A percentile compares a stretch with the other conserved stretches of the same genome.
Conservation (phyloP, 2,329 filamentous ascomycete genomes). For the Stagonosporopsis vannaccii region DNA sequence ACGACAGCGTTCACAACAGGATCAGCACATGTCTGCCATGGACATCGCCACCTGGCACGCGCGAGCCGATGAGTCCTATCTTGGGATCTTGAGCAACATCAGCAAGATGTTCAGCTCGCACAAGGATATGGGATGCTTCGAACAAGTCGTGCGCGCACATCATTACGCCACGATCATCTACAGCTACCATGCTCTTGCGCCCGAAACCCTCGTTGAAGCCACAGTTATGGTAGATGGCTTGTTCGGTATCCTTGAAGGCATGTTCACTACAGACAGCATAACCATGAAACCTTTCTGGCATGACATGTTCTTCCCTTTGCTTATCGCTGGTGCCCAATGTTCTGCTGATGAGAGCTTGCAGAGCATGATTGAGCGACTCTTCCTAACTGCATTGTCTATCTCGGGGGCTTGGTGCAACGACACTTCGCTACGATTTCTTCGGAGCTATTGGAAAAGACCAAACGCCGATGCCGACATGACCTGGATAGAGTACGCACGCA, state of each 20-base stretch:
- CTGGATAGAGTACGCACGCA: neutral
- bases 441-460: neutral
- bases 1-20: neutral
- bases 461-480: neutral
- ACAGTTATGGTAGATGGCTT: neutral
- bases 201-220: neutral
- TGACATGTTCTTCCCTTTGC: neutral
- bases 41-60: neutral
- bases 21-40: neutral
- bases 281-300: neutral
- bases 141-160: neutral
- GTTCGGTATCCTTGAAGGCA: neutral
- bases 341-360: neutral
- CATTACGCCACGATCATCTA: neutral
- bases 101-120: neutral
- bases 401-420: neutral
- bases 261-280: neutral
- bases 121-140: neutral
- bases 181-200: neutral
- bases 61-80: neutral
- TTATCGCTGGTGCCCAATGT: neutral
- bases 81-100: neutral
- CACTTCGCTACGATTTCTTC: neutral
- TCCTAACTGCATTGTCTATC: neutral
- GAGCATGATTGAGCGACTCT: neutral